Evolutionary conservation across 306 rosid species (phyloP).

Genomic region (Prunus mume): DNA sequence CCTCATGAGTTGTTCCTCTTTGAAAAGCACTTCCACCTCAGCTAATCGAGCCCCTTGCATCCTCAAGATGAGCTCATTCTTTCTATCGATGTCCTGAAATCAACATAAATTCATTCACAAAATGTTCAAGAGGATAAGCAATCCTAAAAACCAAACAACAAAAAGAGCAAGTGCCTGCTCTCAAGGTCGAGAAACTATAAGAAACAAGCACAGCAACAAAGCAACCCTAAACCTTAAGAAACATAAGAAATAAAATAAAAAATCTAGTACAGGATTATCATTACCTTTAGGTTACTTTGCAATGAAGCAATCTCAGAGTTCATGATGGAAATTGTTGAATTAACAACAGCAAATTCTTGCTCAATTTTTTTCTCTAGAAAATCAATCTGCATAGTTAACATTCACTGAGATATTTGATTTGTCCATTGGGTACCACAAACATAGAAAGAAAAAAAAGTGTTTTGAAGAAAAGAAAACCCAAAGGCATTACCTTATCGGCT

Average conservation of each 20-base stretch:
- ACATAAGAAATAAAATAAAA: background rate
- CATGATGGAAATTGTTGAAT: constrained; percentile 55
- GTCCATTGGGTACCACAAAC: too few relatives aligned
- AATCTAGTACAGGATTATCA: background rate
- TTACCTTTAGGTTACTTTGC: constrained; percentile 60
- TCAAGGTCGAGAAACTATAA: too few relatives aligned
- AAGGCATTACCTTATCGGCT: too few relatives aligned
- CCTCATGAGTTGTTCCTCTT: too few relatives aligned
- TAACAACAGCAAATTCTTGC: background rate
- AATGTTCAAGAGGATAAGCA: background rate
- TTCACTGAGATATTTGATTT: too few relatives aligned
- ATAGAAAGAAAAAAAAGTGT: too few relatives aligned
- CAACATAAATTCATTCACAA: constrained; percentile 11
- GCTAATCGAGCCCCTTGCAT: constrained; percentile 92
- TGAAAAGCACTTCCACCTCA: constrained; percentile 10
- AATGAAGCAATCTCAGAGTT: constrained; percentile 61
- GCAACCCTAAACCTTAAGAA: background rate
- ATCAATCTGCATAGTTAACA: too few relatives aligned
- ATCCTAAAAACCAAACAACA: too few relatives aligned
- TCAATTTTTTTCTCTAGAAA: too few relatives aligned
- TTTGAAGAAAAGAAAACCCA: too few relatives aligned
- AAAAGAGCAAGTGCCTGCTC: too few relatives aligned
- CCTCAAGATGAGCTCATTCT: constrained; percentile 81
- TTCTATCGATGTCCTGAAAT: constrained; percentile 89
- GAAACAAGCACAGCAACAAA: too few relatives aligned